Conservation (phyloP, 352 stramenopile genomes). For the Plasmopara halstedii region DNA sequence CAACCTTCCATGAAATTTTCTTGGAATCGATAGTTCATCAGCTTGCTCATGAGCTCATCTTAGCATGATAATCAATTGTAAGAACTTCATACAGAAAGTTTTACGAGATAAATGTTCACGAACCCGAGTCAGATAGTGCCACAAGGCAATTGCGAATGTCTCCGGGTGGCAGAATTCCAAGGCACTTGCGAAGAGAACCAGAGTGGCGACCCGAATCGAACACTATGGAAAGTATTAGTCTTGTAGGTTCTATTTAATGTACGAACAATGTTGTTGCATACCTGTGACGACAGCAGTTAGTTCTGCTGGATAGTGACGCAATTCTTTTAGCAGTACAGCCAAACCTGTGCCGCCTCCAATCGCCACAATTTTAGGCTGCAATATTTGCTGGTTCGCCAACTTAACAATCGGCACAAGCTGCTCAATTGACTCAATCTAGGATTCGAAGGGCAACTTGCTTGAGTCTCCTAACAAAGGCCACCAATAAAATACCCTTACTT, state of each 20-base stretch:
- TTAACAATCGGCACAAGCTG: constrained; percentile 66
- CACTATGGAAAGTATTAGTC: constrained; percentile 22
- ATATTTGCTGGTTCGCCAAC: constrained; percentile 70
- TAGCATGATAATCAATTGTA: neutral
- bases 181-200: constrained; percentile 68
- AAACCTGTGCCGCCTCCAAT: constrained; percentile 74
- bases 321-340: constrained; percentile 75
- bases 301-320: constrained; percentile 76
- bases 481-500: constrained; percentile 36
- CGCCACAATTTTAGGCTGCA: constrained; percentile 79
- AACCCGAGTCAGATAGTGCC: constrained; percentile 72
- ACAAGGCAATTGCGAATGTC: constrained; percentile 86
- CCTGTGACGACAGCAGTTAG: constrained; percentile 81
- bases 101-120: neutral
- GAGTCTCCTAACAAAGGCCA: too few species aligned
- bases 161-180: constrained; percentile 74
- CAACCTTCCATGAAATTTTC: constrained; percentile 85
- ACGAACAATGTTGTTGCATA: constrained; percentile 1
- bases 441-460: too few species aligned
- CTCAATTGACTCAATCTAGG: constrained; percentile 68
- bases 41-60: constrained; percentile 80
- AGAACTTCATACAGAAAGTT: neutral
- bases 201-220: constrained; percentile 83
- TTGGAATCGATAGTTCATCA: constrained; percentile 86
- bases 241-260: neutral